phyloP scores from a whole-genome alignment of 2,329 filamentous ascomycete genomes.

The Acephala macrosclerotiorum region DNA sequence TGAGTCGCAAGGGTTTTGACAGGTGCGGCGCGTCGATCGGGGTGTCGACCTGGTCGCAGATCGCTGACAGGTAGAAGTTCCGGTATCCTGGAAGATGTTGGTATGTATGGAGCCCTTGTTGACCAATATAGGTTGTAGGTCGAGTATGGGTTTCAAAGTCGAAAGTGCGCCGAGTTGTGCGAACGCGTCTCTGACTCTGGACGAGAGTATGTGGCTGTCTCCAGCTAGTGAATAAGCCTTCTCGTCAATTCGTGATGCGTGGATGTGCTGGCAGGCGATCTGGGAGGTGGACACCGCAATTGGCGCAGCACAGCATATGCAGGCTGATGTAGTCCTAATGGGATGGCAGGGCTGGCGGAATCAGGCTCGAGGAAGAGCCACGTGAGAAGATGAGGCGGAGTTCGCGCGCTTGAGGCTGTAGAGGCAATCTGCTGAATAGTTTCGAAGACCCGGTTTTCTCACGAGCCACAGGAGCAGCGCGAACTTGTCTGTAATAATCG shows the following conservation, averaged over 20 bases:
- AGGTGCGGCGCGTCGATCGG: constrained; percentile 25
- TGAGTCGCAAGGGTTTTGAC: constrained; percentile 15
- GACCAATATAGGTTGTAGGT: constrained; percentile 15
- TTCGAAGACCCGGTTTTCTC: constrained; percentile 32
- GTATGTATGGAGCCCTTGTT: background rate
- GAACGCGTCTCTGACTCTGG: constrained; percentile 37
- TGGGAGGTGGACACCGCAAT: constrained; percentile 60
- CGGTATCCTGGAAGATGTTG: constrained; percentile 14
- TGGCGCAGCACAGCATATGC: constrained; percentile 66
- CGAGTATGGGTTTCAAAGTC: constrained; percentile 4
- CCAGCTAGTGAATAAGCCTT: constrained; percentile 40
- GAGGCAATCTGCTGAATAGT: constrained; percentile 32
- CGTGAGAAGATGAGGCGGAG: constrained; percentile 41
- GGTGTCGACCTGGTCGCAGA: constrained; percentile 22
- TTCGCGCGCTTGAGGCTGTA: constrained; percentile 40
- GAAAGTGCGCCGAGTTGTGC: constrained; percentile 24
- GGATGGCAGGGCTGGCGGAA: constrained; percentile 48
- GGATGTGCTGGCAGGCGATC: constrained; percentile 67
- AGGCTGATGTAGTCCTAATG: constrained; percentile 57
- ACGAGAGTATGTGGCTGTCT: constrained; percentile 37
- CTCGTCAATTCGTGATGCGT: constrained; percentile 62
- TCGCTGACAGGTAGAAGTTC: constrained; percentile 25
- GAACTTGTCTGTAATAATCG: constrained; percentile 36
- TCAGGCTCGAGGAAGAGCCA: constrained; percentile 40
- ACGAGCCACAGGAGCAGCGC: constrained; percentile 37